Evolutionary conservation across 371 early-diverging fungal genomes (phyloP), one percentile per base, ranked within the genome.

Genomic region (Haplosporangium sp.): DNA sequence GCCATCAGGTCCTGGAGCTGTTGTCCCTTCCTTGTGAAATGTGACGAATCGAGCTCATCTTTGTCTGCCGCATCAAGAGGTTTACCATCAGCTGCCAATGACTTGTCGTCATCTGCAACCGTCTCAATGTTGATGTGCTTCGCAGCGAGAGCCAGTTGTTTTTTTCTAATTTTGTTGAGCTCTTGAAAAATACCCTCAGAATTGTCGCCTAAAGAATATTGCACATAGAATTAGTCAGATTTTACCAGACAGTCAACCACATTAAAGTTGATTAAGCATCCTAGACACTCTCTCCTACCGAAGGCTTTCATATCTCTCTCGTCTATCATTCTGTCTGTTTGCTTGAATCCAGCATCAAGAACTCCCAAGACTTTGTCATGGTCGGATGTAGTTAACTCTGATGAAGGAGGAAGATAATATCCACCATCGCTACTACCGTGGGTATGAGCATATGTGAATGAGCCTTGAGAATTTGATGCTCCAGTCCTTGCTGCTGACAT

Each of bases 181-280:
- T 79, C 81, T 61, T 79, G 81, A 34, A 79, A 79, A 44, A 79
- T 79, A 20, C 81, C 71, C n/a, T 79, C 81, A 1, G 81, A 71
- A 56, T 74, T 79, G 56, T 74, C 81, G 27, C 81, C 81, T 79
- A 69, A 27, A 27, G 6, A 42, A 6, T 8, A 19, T 37, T 27
- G 17, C 34, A 10, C 34, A 37, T 19, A 56, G 17, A 27, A 11
- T 44, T 44, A 8, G 44, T 44, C 44, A 44, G 44, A n/a, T 17
- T 17, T 48, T 7, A 11, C 13, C 44, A 44, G 34, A 27, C 11
- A 27, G 6, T 27, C 27, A 17, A 27, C 56, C 10, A 20, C 20
- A 34, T 4, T 27, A 56, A 8, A 8, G 56, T 37, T 11, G 6
- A 27, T 56, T 8, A 17, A 56, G 56, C 34, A 34, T 27, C 4